A percentile compares a stretch with the other conserved stretches of the same genome.
These are phyloP conservation scores for Albugo candida DNA, from an alignment of 352 stramenopile species.

Conservation along the genomic window DNA sequence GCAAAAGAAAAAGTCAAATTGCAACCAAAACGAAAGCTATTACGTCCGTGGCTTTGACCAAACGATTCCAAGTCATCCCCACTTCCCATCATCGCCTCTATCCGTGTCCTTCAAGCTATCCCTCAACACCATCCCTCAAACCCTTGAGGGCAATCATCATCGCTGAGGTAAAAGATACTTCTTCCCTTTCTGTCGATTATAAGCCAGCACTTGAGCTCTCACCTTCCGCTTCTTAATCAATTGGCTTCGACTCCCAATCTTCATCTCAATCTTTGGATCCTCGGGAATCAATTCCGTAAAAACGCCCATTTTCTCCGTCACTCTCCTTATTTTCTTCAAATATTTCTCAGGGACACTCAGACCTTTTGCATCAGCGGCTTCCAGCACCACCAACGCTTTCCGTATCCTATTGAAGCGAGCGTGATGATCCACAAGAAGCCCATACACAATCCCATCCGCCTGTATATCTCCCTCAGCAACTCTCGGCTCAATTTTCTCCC, in stretches of 20 bases:
- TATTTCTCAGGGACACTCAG: constrained; percentile 33
- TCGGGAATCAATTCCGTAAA: constrained; percentile 65
- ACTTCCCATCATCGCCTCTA: too few species aligned
- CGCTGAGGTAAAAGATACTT: constrained; percentile 35
- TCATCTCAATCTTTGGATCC: constrained; percentile 46
- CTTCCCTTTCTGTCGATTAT: constrained; percentile 53
- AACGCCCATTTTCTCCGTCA: constrained; percentile 41
- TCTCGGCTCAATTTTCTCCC: background rate
- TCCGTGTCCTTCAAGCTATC: too few species aligned
- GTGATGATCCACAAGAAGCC: constrained; percentile 57
- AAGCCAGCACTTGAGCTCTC: constrained; percentile 37
- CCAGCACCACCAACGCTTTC: constrained; percentile 38
- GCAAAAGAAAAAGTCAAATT: too few species aligned
- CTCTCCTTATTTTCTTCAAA: constrained; percentile 43
- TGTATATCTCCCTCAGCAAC: constrained; percentile 26
- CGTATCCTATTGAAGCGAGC: constrained; percentile 38
- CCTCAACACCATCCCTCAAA: too few species aligned
- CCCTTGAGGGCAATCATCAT: too few species aligned
- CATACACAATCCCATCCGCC: constrained; percentile 34
- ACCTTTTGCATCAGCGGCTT: constrained; percentile 29
- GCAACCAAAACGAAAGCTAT: too few species aligned
- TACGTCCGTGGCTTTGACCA: too few species aligned
- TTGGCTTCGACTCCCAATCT: constrained; percentile 35
- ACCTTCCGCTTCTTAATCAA: constrained; percentile 65
- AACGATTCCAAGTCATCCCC: too few species aligned